These are phyloP conservation scores for Poterioochromonas sp. DNA, from an alignment of 352 stramenopile species.

Conservation along the genomic window DNA sequence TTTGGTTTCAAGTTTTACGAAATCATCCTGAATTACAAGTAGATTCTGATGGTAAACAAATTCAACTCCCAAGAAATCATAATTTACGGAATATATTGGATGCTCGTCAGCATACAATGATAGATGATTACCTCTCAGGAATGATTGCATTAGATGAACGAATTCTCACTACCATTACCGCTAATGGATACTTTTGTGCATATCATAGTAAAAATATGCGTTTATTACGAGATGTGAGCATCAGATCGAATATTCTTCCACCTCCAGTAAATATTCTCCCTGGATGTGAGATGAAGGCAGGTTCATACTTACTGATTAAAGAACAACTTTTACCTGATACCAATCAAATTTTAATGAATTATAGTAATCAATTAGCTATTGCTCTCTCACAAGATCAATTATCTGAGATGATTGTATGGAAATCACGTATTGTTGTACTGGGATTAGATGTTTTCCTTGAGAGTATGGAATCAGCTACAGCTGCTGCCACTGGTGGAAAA, in stretches of 20 bases:
- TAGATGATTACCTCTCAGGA: not conserved
- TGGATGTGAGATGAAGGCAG: not conserved
- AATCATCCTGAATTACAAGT: constrained; percentile 4
- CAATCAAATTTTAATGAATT: not conserved
- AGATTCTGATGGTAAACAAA: not conserved
- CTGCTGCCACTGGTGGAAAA: not conserved
- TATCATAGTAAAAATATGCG: not conserved
- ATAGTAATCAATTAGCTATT: not conserved
- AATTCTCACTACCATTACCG: not conserved
- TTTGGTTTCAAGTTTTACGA: constrained; percentile 14
- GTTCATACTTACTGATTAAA: not conserved
- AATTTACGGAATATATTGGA: not conserved
- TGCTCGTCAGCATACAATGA: not conserved
- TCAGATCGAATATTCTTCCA: not conserved
- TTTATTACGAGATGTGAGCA: not conserved
- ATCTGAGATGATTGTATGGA: not conserved
- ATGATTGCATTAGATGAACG: not conserved
- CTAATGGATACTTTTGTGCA: not conserved
- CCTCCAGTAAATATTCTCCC: not conserved
- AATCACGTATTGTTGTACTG: not conserved
- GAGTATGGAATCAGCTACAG: not conserved
- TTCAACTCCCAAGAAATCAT: not conserved
- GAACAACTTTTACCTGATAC: not conserved
- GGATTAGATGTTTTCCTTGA: not conserved
- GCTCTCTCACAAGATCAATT: not conserved